Percentiles rank a stretch among this genome's conserved stretches.
phyloP scores from a whole-genome alignment of 2,329 filamentous ascomycete species.

The Alternaria sp. region DNA sequence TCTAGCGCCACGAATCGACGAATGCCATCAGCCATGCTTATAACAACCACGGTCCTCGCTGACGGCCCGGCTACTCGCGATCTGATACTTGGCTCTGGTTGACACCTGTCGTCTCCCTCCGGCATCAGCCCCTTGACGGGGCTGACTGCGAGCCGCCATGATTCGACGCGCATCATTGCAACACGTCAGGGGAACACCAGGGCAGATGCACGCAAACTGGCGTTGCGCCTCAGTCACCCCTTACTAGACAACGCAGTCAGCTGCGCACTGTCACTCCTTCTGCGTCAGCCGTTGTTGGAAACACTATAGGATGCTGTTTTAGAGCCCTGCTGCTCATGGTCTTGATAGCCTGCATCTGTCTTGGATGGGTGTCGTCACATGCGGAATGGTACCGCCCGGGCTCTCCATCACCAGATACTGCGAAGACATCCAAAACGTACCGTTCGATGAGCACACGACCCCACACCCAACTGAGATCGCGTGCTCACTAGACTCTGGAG shows the following conservation, averaged over 20 bases:
- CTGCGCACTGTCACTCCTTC: slow-evolving; percentile 15
- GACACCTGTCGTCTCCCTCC: slow-evolving; percentile 4
- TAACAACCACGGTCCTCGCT: slow-evolving; percentile 7
- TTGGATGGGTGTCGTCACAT: not conserved
- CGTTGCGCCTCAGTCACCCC: slow-evolving; percentile 14
- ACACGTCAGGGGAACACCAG: slow-evolving; percentile 16
- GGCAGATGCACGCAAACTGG: slow-evolving; percentile 6
- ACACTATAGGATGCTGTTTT: slow-evolving; percentile 7
- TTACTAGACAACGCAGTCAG: slow-evolving; percentile 25
- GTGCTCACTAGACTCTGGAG: slow-evolving; percentile 6
- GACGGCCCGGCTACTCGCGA: slow-evolving; percentile 20
- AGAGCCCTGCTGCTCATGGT: not conserved
- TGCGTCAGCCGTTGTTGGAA: slow-evolving; percentile 10
- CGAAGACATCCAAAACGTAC: not conserved
- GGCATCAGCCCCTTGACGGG: not conserved
- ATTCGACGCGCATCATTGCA: slow-evolving; percentile 1
- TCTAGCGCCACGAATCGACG: slow-evolving; percentile 12
- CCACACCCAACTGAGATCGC: slow-evolving; percentile 1
- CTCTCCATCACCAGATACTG: not conserved
- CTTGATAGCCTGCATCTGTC: not conserved
- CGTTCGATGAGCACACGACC: not conserved
- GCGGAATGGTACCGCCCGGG: slow-evolving; percentile 2
- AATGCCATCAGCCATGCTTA: slow-evolving; percentile 10
- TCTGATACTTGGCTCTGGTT: slow-evolving; percentile 6
- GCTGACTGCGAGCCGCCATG: slow-evolving; percentile 1